Percentiles rank a stretch among this genome's conserved stretches.
Conservation (phyloP, 1,139 yeast genomes). For the Taphrina populina region DNA sequence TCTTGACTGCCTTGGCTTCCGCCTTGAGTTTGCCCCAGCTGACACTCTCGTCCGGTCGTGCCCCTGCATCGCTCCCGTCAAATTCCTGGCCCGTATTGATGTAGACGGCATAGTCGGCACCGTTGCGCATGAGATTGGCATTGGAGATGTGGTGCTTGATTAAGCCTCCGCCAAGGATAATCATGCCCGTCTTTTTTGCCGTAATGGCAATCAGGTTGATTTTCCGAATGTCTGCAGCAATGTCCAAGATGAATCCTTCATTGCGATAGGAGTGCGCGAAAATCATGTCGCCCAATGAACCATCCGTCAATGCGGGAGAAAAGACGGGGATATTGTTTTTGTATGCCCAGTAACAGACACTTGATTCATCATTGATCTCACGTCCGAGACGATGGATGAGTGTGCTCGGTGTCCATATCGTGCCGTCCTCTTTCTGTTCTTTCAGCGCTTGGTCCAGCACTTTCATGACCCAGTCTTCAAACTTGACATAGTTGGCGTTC, state of each 20-base stretch:
- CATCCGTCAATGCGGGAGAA: conserved; percentile 97
- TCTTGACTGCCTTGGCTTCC: conserved; percentile 86
- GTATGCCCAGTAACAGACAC: conserved; percentile 98
- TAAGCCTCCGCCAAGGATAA: conserved; percentile 92
- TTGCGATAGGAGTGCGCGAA: conserved; percentile 97
- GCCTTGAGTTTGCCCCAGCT: conserved; percentile 98
- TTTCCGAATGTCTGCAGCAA: conserved; percentile 86
- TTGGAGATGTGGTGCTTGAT: conserved; percentile 96
- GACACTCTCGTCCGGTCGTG: conserved; percentile 97
- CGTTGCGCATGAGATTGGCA: conserved; percentile 98
- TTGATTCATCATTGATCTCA: conserved; percentile 87
- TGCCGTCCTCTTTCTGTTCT: conserved; percentile 77
- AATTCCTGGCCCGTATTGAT: conserved; percentile 98
- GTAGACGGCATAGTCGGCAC: conserved; percentile 96
- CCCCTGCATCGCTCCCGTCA: conserved; percentile 99
- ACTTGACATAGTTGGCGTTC: conserved; percentile 92
- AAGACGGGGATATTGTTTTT: conserved; percentile 92
- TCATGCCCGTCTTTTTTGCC: conserved; percentile 94
- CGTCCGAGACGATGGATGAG: conserved; percentile 90
- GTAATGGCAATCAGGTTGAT: conserved; percentile 94
- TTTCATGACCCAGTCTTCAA: conserved; percentile 98
- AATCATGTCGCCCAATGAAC: conserved; percentile 97
- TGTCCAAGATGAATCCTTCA: conserved; percentile 85
- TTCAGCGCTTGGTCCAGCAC: conserved; percentile 78
- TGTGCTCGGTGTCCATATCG: conserved; percentile 87